Percentiles rank a stretch among this genome's conserved stretches.
phyloP scores from a whole-genome alignment of 2,329 filamentous ascomycete species.

The Ascochyta lentis region DNA sequence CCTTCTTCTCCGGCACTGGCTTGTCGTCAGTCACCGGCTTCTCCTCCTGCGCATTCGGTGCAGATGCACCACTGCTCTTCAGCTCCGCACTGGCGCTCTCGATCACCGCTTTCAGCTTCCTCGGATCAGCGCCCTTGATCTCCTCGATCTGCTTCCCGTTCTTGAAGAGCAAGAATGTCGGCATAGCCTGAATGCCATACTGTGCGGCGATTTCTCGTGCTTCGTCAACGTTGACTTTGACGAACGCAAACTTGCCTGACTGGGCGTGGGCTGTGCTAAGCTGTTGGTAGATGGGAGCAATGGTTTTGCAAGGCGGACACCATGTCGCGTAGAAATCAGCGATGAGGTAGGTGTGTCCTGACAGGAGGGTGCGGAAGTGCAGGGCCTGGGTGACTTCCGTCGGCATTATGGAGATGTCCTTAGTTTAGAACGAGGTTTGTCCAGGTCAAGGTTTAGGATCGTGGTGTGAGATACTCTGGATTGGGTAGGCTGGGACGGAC shows the following conservation, averaged over 20 bases:
- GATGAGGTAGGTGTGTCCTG: conserved; percentile 50
- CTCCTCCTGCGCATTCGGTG: conserved; percentile 15
- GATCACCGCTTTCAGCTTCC: conserved; percentile 33
- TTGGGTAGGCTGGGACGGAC: not conserved
- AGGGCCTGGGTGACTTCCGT: conserved; percentile 42
- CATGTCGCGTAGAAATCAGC: conserved; percentile 62
- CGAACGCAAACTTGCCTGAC: conserved; percentile 56
- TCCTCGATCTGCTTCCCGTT: conserved; percentile 39
- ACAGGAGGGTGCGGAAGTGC: conserved; percentile 46
- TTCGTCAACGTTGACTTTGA: conserved; percentile 63
- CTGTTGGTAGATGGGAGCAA: conserved; percentile 60
- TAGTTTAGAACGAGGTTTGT: not conserved
- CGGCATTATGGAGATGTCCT: conserved; percentile 29
- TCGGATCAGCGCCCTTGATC: conserved; percentile 39
- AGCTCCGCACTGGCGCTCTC: conserved; percentile 25
- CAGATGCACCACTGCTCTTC: conserved; percentile 7
- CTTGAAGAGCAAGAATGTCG: conserved; percentile 45
- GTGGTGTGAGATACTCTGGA: not conserved
- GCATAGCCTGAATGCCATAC: conserved; percentile 57
- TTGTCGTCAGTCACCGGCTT: conserved; percentile 9
- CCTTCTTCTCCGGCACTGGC: conserved; percentile 33
- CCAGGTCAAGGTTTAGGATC: not conserved
- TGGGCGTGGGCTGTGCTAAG: conserved; percentile 58
- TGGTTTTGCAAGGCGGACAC: conserved; percentile 64
- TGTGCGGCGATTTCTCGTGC: conserved; percentile 56